Base-by-base conservation (phyloP, 2,329 filamentous ascomycete genomes). In the Fusarium anthophilum region DNA sequence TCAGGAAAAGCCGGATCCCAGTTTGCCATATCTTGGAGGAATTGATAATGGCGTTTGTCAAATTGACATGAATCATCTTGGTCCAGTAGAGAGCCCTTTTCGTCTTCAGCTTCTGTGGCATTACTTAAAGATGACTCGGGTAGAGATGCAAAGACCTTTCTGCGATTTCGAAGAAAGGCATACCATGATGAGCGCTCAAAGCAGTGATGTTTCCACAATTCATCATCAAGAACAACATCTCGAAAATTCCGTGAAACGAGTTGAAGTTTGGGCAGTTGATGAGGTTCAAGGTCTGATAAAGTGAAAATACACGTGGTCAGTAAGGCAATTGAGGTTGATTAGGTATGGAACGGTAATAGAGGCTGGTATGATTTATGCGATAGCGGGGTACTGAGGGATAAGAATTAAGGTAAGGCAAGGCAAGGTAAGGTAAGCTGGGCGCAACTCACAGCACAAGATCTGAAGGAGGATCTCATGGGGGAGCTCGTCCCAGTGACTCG, bases 1-100 rank as follows among this genome's bases (percentile, higher is more conserved):
- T 83, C 84, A 0, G 91, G 89, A 72, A 92, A 94, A 1, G 90
- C 90, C 2, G 94, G 94, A 76, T 98, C 94, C 95, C 95, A 98
- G 75, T 94, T 94, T 9, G 91, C 91, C 78, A 93, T 85, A 65
- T 94, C 88, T 56, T 91, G 88, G 4, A 79, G 63, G 37, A 75
- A 74, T 35, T 76, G 78, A 45, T 77, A 62, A 59, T 72, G 77
- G n/a, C 61, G 51, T 45, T 51, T 69, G 44, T 72, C 63, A 30
- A 54, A 61, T 20, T 63, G 63, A 18, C 41, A 54, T 13, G 59
- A 43, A 28, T 73, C 78, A 35, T 80, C 76, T 43, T 81, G 77
- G 18, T 80, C 64, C 61, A 77, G 79, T 45, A 57, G 55, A 38
- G 63, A 58, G n/a, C 63, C 63, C 41, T 59, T 51, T 14, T 55